Evolutionary conservation across 2,329 filamentous ascomycete species (phyloP).

Genomic region (Epichloe elymi): DNA sequence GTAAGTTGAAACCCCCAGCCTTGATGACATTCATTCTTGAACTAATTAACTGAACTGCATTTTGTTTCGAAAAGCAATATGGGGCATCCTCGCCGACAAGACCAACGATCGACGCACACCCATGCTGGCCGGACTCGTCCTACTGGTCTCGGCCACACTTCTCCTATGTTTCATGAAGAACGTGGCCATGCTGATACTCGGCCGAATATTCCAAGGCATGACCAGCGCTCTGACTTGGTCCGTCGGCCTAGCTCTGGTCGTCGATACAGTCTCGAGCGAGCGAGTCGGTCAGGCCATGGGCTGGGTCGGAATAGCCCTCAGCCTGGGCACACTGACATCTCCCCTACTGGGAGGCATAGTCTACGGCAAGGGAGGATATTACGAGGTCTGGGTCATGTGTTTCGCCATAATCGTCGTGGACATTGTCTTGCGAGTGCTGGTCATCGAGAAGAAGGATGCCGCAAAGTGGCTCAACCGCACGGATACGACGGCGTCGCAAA

Average conservation of each 20-base stretch:
- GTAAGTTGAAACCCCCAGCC: slow-evolving; percentile 10
- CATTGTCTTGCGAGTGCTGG: slow-evolving; percentile 17
- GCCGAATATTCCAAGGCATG: slow-evolving; percentile 20
- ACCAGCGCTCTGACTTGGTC: slow-evolving; percentile 23
- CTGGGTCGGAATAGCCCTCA: slow-evolving; percentile 21
- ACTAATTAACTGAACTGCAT: slow-evolving; percentile 1
- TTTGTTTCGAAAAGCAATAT: slow-evolving; percentile 15
- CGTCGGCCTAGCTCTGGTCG: slow-evolving; percentile 22
- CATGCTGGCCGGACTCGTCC: slow-evolving; percentile 20
- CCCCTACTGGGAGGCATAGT: slow-evolving; percentile 22
- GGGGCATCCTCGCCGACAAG: slow-evolving; percentile 23
- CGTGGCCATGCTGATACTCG: slow-evolving; percentile 20
- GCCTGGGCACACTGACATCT: slow-evolving; percentile 18
- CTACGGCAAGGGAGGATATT: slow-evolving; percentile 20
- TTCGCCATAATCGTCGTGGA: slow-evolving; percentile 21
- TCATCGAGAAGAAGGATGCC: slow-evolving; percentile 21
- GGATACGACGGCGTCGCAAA: background rate
- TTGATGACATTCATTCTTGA: background rate
- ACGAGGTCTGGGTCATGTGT: slow-evolving; percentile 22
- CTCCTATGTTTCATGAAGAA: slow-evolving; percentile 19
- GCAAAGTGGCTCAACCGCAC: slow-evolving; percentile 13
- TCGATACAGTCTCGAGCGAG: slow-evolving; percentile 19
- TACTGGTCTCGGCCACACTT: slow-evolving; percentile 17
- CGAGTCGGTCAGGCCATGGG: slow-evolving; percentile 20
- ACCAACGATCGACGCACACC: slow-evolving; percentile 19